Evolutionary conservation across 768 basidiomycete genomes (phyloP).

Genomic region (Pisolithus tinctorius): DNA sequence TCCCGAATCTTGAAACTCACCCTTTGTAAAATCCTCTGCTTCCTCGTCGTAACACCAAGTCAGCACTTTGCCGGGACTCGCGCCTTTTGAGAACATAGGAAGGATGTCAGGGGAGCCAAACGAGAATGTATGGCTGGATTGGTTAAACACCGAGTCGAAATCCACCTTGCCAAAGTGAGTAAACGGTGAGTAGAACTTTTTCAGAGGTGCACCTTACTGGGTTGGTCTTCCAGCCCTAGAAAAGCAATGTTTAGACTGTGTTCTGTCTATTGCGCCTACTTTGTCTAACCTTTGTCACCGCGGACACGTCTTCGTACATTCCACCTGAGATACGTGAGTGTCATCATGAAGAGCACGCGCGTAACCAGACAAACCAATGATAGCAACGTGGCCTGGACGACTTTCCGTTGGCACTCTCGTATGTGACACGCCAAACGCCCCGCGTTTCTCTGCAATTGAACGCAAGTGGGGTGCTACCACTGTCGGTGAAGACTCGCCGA

Average conservation of each 20-base stretch:
- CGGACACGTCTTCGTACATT: slow-evolving; percentile 89
- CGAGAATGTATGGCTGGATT: slow-evolving; percentile 67
- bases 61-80: slow-evolving; percentile 59
- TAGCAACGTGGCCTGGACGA: slow-evolving; percentile 82
- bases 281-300: slow-evolving; percentile 66
- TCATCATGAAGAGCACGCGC: slow-evolving; percentile 1
- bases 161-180: slow-evolving; percentile 38
- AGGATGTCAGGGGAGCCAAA: slow-evolving; percentile 88
- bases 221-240: slow-evolving; percentile 80
- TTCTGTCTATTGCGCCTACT: background rate
- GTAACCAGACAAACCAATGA: slow-evolving; percentile 51
- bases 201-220: slow-evolving; percentile 38
- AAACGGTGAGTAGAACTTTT: background rate
- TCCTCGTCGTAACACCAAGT: slow-evolving; percentile 74
- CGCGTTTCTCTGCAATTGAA: slow-evolving; percentile 55
- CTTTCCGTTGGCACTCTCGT: slow-evolving; percentile 86
- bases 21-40: slow-evolving; percentile 84
- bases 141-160: slow-evolving; percentile 87
- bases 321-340: slow-evolving; percentile 43
- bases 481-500: slow-evolving; percentile 43
- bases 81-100: slow-evolving; percentile 80
- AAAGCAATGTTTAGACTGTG: background rate
- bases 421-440: slow-evolving; percentile 80
- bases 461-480: slow-evolving; percentile 71
- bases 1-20: slow-evolving; percentile 25